phyloP scores from a whole-genome alignment of 306 rosid genomes.

The Mucuna pruriens region DNA sequence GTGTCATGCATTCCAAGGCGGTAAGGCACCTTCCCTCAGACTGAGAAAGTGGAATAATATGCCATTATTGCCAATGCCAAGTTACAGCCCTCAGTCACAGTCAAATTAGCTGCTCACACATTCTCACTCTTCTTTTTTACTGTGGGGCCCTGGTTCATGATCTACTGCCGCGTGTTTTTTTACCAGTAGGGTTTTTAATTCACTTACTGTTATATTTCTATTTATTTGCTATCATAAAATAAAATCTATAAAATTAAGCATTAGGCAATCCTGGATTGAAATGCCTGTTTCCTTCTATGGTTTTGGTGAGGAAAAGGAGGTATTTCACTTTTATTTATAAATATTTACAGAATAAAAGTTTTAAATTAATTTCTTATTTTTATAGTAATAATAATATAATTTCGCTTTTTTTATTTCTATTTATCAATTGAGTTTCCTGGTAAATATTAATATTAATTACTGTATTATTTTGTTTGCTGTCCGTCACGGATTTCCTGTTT shows the following conservation, averaged over 20 bases:
- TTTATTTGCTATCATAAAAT: background rate
- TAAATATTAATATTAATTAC: background rate
- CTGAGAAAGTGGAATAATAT: constrained; percentile 6
- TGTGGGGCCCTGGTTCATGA: background rate
- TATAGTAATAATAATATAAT: background rate
- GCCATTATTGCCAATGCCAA: background rate
- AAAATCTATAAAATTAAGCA: background rate
- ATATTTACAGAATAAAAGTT: background rate
- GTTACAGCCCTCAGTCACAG: background rate
- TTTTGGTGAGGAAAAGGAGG: background rate
- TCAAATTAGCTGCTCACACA: constrained; percentile 16
- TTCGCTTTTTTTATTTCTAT: no score
- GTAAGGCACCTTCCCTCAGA: background rate
- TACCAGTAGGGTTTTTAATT: background rate
- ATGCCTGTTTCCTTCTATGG: background rate
- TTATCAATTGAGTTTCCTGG: background rate
- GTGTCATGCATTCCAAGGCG: background rate
- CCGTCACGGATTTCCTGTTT: constrained; percentile 40
- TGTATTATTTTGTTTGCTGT: background rate
- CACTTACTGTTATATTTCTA: background rate
- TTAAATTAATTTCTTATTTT: background rate
- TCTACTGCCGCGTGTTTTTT: background rate
- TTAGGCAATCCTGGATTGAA: background rate
- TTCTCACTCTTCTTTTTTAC: background rate
- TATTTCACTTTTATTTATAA: background rate